Percentiles rank a stretch among this genome's conserved stretches.
Evolutionary conservation across 2,329 filamentous ascomycete genomes (phyloP).

Genomic region (Calonectria montana): DNA sequence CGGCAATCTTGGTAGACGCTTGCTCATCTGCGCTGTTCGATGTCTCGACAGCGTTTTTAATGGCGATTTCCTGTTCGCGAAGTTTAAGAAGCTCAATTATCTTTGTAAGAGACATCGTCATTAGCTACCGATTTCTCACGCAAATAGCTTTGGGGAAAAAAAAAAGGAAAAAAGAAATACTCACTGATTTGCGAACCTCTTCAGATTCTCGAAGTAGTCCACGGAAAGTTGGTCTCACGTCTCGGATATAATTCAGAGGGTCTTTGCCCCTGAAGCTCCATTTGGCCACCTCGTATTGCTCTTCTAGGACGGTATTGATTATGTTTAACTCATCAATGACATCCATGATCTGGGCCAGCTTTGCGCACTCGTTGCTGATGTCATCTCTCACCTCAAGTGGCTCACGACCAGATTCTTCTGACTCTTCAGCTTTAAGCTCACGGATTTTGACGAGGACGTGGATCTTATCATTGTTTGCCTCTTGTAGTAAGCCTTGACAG

Average conservation of each 20-base stretch:
- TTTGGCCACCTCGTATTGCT: not conserved
- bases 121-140: not conserved
- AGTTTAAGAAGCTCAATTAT: not conserved
- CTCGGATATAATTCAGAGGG: not conserved
- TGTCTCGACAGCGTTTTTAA: not conserved
- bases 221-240: not conserved
- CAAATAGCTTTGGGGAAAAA: not conserved
- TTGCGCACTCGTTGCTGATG: not conserved
- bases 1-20: not conserved
- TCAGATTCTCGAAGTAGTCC: not conserved
- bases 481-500: not conserved
- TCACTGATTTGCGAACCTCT: not conserved
- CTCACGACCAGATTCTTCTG: not conserved
- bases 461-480: not conserved
- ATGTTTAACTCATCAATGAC: conserved; percentile 4
- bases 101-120: not conserved
- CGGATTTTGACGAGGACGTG: not conserved
- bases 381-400: not conserved
- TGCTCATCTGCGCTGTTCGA: not conserved
- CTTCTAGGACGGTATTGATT: not conserved
- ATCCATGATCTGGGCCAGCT: not conserved
- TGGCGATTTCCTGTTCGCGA: not conserved
- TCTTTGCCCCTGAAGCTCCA: not conserved
- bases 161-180: not conserved
- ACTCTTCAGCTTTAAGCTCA: not conserved